phyloP scores from a whole-genome alignment of 2,329 filamentous ascomycete species.

The Cladosporium halotolerans region DNA sequence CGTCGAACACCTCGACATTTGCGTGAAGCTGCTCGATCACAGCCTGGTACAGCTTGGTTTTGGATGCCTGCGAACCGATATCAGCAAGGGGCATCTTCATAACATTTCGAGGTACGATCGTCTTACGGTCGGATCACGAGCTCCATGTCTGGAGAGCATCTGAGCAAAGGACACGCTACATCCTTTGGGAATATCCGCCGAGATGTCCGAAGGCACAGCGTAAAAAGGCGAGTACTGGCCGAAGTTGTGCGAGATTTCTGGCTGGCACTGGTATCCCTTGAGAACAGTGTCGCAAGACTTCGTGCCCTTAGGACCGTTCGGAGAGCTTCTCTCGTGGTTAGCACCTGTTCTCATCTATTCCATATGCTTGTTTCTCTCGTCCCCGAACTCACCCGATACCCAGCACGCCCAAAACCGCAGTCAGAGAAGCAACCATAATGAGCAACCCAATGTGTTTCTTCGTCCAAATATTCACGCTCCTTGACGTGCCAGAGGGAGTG shows the following conservation, averaged over 20 bases:
- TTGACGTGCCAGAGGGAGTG: not conserved
- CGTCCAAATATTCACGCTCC: conserved; percentile 11
- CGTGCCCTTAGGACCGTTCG: not conserved
- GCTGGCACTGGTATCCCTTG: conserved; percentile 57
- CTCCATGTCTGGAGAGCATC: conserved; percentile 76
- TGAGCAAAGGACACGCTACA: conserved; percentile 76
- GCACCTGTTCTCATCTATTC: not conserved
- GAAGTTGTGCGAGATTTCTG: conserved; percentile 62
- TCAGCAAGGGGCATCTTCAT: too few relatives aligned
- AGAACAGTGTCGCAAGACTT: conserved; percentile 22
- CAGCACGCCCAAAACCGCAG: not conserved
- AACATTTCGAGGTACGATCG: not conserved
- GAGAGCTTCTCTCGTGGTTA: not conserved
- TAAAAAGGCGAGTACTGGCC: conserved; percentile 87
- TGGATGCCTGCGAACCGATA: conserved; percentile 36
- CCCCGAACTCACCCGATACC: conserved; percentile 2
- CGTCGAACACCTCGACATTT: conserved; percentile 50
- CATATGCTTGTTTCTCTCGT: not conserved
- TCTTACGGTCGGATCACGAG: conserved; percentile 64
- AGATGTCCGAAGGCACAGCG: conserved; percentile 61
- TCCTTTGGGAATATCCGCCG: conserved; percentile 53
- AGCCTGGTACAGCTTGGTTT: conserved; percentile 57
- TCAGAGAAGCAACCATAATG: conserved; percentile 3
- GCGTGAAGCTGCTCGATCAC: conserved; percentile 62
- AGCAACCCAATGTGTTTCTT: conserved; percentile 6